phyloP scores from a whole-genome alignment of 192 early-diverging fungal genomes.

The Obelidium mucronatum region DNA sequence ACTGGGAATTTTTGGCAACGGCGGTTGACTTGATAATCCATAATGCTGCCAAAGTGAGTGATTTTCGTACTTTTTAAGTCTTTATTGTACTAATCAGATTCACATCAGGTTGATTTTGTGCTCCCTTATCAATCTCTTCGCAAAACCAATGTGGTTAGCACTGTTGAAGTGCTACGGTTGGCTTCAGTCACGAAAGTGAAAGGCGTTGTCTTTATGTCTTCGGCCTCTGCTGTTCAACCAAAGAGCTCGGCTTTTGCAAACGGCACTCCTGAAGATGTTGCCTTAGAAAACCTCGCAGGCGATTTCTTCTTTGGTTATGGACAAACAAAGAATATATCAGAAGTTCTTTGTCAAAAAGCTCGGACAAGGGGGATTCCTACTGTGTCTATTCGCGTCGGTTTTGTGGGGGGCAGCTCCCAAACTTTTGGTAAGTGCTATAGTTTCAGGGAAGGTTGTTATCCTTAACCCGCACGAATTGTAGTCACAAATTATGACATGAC shows the following conservation, averaged over 20 bases:
- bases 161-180: conserved; percentile 79
- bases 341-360: background rate
- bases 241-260: conserved; percentile 29
- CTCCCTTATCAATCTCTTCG: conserved; percentile 94
- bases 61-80: background rate
- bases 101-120: conserved; percentile 86
- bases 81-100: background rate
- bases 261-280: background rate
- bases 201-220: conserved; percentile 93
- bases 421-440: background rate
- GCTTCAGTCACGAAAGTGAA: conserved; percentile 73
- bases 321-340: background rate
- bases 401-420: background rate
- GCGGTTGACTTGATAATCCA: conserved; percentile 86
- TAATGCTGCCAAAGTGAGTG: conserved; percentile 82
- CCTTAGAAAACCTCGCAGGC: background rate
- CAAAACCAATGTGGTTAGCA: conserved; percentile 91
- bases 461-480: background rate
- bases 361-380: background rate
- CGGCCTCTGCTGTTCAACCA: conserved; percentile 93
- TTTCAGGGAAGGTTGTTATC: too few species aligned
- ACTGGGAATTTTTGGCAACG: conserved; percentile 73
- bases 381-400: background rate
- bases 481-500: background rate
- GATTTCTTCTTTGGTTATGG: background rate